Base-by-base conservation (phyloP, 2,329 filamentous ascomycete species). In the Aspergillus phoenicis region DNA sequence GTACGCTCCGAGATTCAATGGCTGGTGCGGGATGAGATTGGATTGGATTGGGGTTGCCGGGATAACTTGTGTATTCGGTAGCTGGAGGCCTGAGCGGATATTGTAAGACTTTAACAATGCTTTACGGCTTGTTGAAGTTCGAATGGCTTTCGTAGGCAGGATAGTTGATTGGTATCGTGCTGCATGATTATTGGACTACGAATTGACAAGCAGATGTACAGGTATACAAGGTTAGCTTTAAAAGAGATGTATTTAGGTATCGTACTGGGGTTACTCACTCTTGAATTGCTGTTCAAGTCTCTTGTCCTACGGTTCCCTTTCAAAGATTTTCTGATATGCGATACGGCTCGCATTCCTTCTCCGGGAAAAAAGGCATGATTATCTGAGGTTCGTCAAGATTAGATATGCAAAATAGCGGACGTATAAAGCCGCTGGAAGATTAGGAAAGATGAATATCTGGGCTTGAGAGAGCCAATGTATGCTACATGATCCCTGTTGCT, bases 301-400 rank as follows among this genome's bases (percentile, higher is more conserved):
- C 7, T 20, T 38, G 57, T 67, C 65, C n/a, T 65, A 63, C 11
- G 60, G 36, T 17, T 53, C 24, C 41, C 59, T 65, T 17, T 64
- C 61, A 3, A 52, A 55, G 20, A 63, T 51, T 28, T 66, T 68
- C 4, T 51, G n/a, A 22, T 28, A 36, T 45, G 58, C 59, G 24
- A 65, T 61, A 3, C 38, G 45, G 36, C 63, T 64, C n/a, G 61
- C 22, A 30, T 69, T 56, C 52, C 52, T 52, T 52, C 5, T 52
- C 56, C 65, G 62, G 68, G 30, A 66, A 58, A 62, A 60, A 65
- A 36, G 65, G 60, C 60, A 66, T 68, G 24, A 64, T 61, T 49
- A 64, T 59, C 33, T 60, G 39, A 49, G 62, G 64, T 26, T 64
- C 59, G 28, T 69, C 64, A 8, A 49, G 22, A 47, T 60, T 57